These are phyloP conservation scores for Entoloma clypeatum DNA, from an alignment of 1,284 basidiomycete species.

Conservation along the genomic window DNA sequence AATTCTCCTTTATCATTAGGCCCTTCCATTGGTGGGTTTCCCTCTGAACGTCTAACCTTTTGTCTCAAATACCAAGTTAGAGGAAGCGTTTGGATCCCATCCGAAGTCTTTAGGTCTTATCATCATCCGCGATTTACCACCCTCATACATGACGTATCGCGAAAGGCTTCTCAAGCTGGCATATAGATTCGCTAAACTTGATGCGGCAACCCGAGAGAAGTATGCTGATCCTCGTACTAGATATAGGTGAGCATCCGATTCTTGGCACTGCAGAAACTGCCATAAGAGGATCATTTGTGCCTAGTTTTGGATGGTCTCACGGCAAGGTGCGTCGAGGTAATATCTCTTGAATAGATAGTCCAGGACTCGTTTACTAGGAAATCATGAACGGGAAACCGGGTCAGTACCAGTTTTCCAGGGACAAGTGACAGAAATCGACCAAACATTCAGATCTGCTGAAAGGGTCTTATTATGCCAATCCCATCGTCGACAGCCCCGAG, in stretches of 20 bases:
- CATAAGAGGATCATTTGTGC: constrained; percentile 5
- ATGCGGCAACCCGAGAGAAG: constrained; percentile 59
- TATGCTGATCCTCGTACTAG: constrained; percentile 65
- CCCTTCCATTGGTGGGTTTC: constrained; percentile 54
- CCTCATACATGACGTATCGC: constrained; percentile 56
- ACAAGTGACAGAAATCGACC: not conserved
- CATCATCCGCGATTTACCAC: constrained; percentile 76
- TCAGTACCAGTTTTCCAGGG: no score
- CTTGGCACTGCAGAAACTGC: not conserved
- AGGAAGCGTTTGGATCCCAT: constrained; percentile 77
- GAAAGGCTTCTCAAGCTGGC: constrained; percentile 70
- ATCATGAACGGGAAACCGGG: constrained; percentile 91
- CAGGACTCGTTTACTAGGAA: constrained; percentile 48
- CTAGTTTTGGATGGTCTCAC: constrained; percentile 89
- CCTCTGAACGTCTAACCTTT: constrained; percentile 2
- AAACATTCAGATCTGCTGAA: constrained; percentile 66
- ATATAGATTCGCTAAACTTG: constrained; percentile 70
- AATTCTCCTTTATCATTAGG: constrained; percentile 56
- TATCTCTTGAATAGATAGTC: not conserved
- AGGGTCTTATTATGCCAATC: constrained; percentile 92
- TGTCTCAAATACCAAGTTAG: no score
- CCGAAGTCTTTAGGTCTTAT: constrained; percentile 77
- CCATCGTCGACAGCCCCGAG: constrained; percentile 59
- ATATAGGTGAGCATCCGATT: constrained; percentile 56
- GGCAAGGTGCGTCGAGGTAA: constrained; percentile 59